Conservation (phyloP, 176 grass and related monocot species). For the Dactylis glomerata region DNA sequence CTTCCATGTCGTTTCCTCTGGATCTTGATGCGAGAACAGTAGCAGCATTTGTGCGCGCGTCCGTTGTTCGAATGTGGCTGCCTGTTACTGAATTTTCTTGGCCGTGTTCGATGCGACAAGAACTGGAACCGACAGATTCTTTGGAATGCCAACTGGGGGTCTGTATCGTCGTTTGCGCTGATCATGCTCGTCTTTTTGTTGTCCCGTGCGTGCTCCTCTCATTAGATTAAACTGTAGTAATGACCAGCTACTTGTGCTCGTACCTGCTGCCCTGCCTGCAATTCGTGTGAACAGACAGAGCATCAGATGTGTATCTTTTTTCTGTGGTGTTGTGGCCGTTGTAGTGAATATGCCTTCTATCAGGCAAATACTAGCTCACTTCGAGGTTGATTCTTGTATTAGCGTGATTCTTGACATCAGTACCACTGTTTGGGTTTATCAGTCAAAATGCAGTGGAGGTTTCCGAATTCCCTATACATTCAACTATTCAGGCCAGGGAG, state of each 20-base stretch:
- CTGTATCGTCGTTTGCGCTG: neutral
- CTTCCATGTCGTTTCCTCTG: neutral
- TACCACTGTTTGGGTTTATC: neutral
- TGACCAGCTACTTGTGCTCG: neutral
- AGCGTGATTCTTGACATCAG: neutral
- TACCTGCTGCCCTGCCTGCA: neutral
- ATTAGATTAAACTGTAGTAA: too few relatives aligned
- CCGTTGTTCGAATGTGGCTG: neutral
- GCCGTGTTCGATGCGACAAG: too few relatives aligned
- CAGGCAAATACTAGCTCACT: neutral
- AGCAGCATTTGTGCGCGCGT: neutral
- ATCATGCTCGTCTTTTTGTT: neutral
- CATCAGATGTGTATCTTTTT: neutral
- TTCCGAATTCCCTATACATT: neutral
- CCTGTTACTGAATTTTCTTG: neutral
- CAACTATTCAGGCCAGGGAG: neutral
- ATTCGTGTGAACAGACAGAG: neutral
- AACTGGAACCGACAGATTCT: neutral
- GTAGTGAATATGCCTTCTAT: neutral
- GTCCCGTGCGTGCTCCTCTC: neutral
- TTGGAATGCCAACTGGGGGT: neutral
- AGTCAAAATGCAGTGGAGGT: neutral
- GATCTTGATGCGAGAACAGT: neutral
- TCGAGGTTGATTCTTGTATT: neutral
- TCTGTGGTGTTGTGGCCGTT: neutral